Conservation (phyloP, 192 early-diverging fungal genomes). For the Radiomyces spectabilis region DNA sequence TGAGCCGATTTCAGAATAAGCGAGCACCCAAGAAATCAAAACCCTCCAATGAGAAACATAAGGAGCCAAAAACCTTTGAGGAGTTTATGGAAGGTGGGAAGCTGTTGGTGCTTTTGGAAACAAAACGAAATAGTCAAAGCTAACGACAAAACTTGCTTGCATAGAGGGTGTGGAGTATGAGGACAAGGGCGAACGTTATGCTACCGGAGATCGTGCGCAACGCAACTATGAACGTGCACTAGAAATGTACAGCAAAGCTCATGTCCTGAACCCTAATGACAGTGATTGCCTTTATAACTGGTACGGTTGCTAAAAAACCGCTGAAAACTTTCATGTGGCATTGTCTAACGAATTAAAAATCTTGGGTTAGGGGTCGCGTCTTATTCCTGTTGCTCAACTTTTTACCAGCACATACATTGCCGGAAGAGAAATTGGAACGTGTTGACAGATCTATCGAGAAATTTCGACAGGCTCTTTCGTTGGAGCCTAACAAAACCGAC, state of each 20-base stretch:
- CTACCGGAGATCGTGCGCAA: slow-evolving; percentile 53
- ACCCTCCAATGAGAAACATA: no score
- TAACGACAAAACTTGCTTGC: neutral
- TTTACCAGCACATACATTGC: slow-evolving; percentile 35
- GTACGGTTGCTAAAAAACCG: slow-evolving; percentile 11
- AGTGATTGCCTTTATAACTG: slow-evolving; percentile 64
- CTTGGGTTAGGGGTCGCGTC: slow-evolving; percentile 40
- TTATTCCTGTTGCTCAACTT: slow-evolving; percentile 48
- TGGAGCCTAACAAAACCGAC: slow-evolving; percentile 51
- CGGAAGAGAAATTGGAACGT: slow-evolving; percentile 32
- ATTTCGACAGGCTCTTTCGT: slow-evolving; percentile 36
- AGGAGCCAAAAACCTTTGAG: slow-evolving; percentile 45
- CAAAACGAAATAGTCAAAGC: neutral
- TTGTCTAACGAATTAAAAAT: slow-evolving; percentile 1
- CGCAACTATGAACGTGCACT: slow-evolving; percentile 58
- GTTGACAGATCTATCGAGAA: slow-evolving; percentile 45
- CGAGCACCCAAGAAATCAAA: slow-evolving; percentile 20
- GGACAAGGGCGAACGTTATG: slow-evolving; percentile 65
- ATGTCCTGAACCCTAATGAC: slow-evolving; percentile 41
- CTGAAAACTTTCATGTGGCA: neutral
- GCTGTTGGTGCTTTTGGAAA: neutral
- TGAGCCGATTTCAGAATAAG: neutral
- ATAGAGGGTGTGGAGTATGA: slow-evolving; percentile 45
- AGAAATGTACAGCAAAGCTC: slow-evolving; percentile 58
- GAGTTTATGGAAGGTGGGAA: slow-evolving; percentile 49